These are phyloP conservation scores for Pythium oligandrum DNA, from an alignment of 352 stramenopile species.

Conservation along the genomic window DNA sequence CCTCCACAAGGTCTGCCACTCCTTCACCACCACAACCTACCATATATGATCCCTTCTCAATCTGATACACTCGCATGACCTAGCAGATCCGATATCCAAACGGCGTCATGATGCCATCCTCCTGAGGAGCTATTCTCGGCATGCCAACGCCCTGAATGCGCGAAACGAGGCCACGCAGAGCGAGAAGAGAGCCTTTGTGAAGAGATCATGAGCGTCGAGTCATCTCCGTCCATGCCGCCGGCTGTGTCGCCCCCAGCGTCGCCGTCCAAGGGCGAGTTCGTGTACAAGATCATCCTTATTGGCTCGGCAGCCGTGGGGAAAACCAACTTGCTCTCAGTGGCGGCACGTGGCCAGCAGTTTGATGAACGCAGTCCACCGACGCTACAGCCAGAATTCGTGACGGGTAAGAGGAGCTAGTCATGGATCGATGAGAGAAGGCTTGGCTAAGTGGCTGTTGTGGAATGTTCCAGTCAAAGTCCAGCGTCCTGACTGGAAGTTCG, in stretches of 20 bases:
- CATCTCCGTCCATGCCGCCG: neutral
- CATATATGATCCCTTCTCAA: slow-evolving; percentile 2
- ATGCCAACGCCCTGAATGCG: too few relatives aligned
- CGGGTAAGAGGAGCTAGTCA: slow-evolving; percentile 19
- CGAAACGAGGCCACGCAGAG: too few relatives aligned
- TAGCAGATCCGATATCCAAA: too few relatives aligned
- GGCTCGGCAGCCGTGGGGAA: slow-evolving; percentile 58
- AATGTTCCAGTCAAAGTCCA: slow-evolving; percentile 47
- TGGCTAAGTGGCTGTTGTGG: neutral
- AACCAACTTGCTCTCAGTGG: slow-evolving; percentile 56
- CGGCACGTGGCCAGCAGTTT: slow-evolving; percentile 50
- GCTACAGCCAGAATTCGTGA: slow-evolving; percentile 60
- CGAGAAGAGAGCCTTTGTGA: too few relatives aligned
- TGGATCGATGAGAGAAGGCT: neutral
- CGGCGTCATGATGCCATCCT: too few relatives aligned
- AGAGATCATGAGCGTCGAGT: slow-evolving; percentile 8
- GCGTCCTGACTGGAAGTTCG: slow-evolving; percentile 64
- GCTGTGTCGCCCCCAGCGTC: slow-evolving; percentile 30
- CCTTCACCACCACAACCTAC: slow-evolving; percentile 10
- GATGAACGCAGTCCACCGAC: slow-evolving; percentile 44
- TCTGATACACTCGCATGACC: neutral
- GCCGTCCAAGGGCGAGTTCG: slow-evolving; percentile 32
- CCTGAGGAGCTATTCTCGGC: too few relatives aligned
- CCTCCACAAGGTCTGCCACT: slow-evolving; percentile 8
- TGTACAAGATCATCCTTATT: slow-evolving; percentile 68